Conservation (phyloP, 495 filamentous ascomycete species). For the Massariosphaeria phaeospora region DNA sequence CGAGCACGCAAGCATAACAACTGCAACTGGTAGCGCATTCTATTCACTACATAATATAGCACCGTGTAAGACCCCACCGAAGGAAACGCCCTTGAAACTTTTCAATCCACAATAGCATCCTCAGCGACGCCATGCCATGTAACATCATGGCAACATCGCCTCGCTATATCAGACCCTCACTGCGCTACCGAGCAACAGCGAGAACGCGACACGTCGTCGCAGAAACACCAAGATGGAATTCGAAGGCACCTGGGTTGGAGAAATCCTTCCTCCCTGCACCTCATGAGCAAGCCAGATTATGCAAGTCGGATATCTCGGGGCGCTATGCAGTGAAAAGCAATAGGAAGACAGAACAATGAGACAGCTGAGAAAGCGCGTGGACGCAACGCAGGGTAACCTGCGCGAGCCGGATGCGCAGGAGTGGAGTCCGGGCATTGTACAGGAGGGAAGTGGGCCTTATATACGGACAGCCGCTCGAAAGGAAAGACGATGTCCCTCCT, state of each 20-base stretch:
- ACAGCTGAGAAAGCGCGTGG: conserved; percentile 7
- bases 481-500: not conserved
- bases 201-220: too few relatives aligned
- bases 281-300: conserved; percentile 20
- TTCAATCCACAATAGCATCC: conserved; percentile 26
- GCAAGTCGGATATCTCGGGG: conserved; percentile 38
- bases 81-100: conserved; percentile 12
- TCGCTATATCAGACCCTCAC: conserved; percentile 17
- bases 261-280: conserved; percentile 38
- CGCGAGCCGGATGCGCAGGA: conserved; percentile 29
- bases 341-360: not conserved
- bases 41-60: conserved; percentile 25
- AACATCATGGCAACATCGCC: conserved; percentile 14
- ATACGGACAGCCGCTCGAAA: conserved; percentile 5
- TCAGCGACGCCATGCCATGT: conserved; percentile 18
- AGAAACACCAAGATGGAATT: conserved; percentile 7
- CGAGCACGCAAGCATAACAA: too few relatives aligned
- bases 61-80: too few relatives aligned
- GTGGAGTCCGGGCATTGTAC: conserved; percentile 30
- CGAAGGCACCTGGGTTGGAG: conserved; percentile 26
- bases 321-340: conserved; percentile 30
- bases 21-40: too few relatives aligned
- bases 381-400: conserved; percentile 10
- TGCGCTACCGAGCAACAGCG: not conserved
- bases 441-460: conserved; percentile 21